Conservation (phyloP, 306 rosid species). For the Castanopsis chinensis region DNA sequence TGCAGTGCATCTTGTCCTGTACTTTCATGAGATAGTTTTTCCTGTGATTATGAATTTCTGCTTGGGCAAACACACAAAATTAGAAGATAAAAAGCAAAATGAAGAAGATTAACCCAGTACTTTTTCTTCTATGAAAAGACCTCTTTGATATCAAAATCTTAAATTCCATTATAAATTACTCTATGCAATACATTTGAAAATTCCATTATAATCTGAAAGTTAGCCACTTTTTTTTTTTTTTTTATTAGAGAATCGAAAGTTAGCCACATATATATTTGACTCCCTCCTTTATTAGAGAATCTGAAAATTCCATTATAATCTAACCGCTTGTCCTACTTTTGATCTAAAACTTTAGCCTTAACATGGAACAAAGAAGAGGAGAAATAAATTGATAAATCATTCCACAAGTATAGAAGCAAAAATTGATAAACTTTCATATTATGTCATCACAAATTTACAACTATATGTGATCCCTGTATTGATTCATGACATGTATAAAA, state of each 20-base stretch:
- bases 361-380: not conserved
- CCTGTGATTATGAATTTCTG: not conserved
- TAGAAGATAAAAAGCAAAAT: not conserved
- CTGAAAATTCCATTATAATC: no score
- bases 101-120: not conserved
- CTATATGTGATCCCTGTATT: constrained; percentile 35
- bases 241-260: not conserved
- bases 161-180: not conserved
- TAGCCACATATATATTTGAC: not conserved
- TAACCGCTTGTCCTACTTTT: not conserved
- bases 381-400: not conserved
- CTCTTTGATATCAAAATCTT: not conserved
- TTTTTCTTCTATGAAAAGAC: not conserved
- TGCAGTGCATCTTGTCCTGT: not conserved
- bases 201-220: not conserved
- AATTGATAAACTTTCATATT: constrained; percentile 31
- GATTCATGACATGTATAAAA: constrained; percentile 9
- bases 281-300: no score
- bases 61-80: not conserved
- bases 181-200: not conserved
- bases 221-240: not conserved
- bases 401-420: not conserved
- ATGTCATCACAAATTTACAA: constrained; percentile 49
- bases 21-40: not conserved
- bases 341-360: not conserved